Percentiles rank a stretch among this genome's conserved stretches.
These are phyloP conservation scores for Nigrograna mackinnonii DNA, from an alignment of 2,329 filamentous ascomycete genomes.

Conservation along the genomic window DNA sequence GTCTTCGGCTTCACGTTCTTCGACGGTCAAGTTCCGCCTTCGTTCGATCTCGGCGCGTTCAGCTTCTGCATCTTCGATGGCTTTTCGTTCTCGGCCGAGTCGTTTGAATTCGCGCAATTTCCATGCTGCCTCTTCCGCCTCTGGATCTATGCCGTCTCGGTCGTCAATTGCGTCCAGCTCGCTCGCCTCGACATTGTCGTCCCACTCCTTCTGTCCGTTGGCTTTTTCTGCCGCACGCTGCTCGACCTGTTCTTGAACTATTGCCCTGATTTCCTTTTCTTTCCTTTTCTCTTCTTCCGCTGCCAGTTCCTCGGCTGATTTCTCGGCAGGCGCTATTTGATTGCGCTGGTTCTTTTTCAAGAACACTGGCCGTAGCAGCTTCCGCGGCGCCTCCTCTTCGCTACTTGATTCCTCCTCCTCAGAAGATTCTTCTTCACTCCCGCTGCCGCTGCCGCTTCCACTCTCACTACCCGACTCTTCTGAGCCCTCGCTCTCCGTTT, in stretches of 20 bases:
- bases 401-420: constrained; percentile 59
- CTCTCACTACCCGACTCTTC: constrained; percentile 14
- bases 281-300: constrained; percentile 60
- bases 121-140: constrained; percentile 90
- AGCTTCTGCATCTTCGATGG: constrained; percentile 80
- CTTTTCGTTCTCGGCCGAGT: constrained; percentile 82
- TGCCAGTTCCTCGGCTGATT: constrained; percentile 45
- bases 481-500: constrained; percentile 54
- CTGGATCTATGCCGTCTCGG: constrained; percentile 82
- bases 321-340: constrained; percentile 28
- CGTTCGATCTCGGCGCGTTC: constrained; percentile 90
- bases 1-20: constrained; percentile 86
- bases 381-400: constrained; percentile 61
- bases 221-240: constrained; percentile 77
- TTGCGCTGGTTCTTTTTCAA: constrained; percentile 66
- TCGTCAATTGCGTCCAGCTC: constrained; percentile 82
- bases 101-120: constrained; percentile 88
- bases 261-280: constrained; percentile 72
- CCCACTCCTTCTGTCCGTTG: constrained; percentile 83
- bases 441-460: constrained; percentile 20
- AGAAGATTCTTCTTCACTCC: constrained; percentile 31
- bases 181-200: constrained; percentile 67
- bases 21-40: constrained; percentile 80
- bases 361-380: constrained; percentile 68
- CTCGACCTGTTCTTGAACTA: constrained; percentile 88